These are phyloP conservation scores for Zangia roseola DNA, from an alignment of 768 basidiomycete genomes.

Conservation along the genomic window DNA sequence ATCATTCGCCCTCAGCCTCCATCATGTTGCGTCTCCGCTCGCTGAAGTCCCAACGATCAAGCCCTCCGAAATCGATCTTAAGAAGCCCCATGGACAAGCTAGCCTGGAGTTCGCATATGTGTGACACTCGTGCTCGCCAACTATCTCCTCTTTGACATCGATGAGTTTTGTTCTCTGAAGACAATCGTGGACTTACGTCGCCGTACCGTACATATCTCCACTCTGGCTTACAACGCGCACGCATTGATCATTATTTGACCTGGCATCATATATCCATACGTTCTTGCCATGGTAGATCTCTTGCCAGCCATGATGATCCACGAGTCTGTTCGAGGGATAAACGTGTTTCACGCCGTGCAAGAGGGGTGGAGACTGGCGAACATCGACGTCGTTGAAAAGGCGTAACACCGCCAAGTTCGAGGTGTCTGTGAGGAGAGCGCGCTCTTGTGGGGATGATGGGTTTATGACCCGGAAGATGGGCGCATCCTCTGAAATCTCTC, in stretches of 20 bases:
- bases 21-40: constrained; percentile 64
- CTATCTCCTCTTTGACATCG: constrained; percentile 64
- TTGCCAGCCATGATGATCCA: constrained; percentile 65
- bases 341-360: constrained; percentile 46
- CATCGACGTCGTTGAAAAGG: constrained; percentile 68
- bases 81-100: constrained; percentile 58
- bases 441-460: constrained; percentile 41
- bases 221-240: constrained; percentile 62
- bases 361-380: constrained; percentile 51
- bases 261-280: constrained; percentile 73
- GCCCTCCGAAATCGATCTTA: constrained; percentile 73
- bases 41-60: constrained; percentile 68
- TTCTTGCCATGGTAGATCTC: constrained; percentile 68
- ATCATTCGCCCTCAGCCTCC: constrained; percentile 41
- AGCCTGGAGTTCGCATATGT: constrained; percentile 72
- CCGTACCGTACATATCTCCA: constrained; percentile 71
- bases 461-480: constrained; percentile 54
- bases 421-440: constrained; percentile 42
- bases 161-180: constrained; percentile 1
- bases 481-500: constrained; percentile 20
- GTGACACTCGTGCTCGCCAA: constrained; percentile 71
- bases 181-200: constrained; percentile 54
- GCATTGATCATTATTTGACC: constrained; percentile 65
- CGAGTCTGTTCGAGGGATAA: constrained; percentile 53
- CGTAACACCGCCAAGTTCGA: constrained; percentile 70